Percentiles rank a stretch among this genome's conserved stretches.
phyloP scores from a whole-genome alignment of 106 monocot species.

The Iris macrosiphon region DNA sequence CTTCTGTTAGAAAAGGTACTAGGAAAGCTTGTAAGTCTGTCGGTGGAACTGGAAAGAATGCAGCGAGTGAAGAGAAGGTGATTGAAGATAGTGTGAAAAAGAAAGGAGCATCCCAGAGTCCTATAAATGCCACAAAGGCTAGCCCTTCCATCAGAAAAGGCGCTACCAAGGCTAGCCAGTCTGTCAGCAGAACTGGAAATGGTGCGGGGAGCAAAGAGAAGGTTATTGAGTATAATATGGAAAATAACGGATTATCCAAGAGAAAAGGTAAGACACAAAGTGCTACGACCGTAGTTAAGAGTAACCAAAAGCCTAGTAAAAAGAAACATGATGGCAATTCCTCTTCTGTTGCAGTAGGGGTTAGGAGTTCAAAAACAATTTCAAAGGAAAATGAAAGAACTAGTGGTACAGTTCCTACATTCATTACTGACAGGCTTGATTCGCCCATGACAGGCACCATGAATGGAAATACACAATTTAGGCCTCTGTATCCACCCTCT shows the following conservation, averaged over 20 bases:
- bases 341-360: slow-evolving; percentile 9
- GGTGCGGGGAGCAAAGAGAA: slow-evolving; percentile 5
- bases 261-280: slow-evolving; percentile 8
- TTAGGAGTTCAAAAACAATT: slow-evolving; percentile 20
- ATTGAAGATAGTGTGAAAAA: slow-evolving; percentile 15
- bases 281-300: slow-evolving; percentile 16
- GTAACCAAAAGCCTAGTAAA: slow-evolving; percentile 14
- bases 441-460: slow-evolving; percentile 7
- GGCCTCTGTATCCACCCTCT: slow-evolving; percentile 76
- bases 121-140: slow-evolving; percentile 11
- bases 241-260: slow-evolving; percentile 23
- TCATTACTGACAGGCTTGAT: not conserved
- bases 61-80: slow-evolving; percentile 2
- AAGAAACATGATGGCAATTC: slow-evolving; percentile 16
- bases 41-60: not conserved
- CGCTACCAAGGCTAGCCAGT: slow-evolving; percentile 3
- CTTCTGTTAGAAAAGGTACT: slow-evolving; percentile 8
- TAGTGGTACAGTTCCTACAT: not conserved
- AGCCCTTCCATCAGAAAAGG: slow-evolving; percentile 9
- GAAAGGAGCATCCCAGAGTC: slow-evolving; percentile 18
- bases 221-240: slow-evolving; percentile 3
- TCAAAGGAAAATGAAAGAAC: slow-evolving; percentile 27
- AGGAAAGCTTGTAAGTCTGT: slow-evolving; percentile 1
- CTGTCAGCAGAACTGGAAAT: not conserved
- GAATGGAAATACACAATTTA: slow-evolving; percentile 14